Base-by-base conservation (phyloP, 1,284 basidiomycete genomes). In the Cystobasidiaceae sp. region DNA sequence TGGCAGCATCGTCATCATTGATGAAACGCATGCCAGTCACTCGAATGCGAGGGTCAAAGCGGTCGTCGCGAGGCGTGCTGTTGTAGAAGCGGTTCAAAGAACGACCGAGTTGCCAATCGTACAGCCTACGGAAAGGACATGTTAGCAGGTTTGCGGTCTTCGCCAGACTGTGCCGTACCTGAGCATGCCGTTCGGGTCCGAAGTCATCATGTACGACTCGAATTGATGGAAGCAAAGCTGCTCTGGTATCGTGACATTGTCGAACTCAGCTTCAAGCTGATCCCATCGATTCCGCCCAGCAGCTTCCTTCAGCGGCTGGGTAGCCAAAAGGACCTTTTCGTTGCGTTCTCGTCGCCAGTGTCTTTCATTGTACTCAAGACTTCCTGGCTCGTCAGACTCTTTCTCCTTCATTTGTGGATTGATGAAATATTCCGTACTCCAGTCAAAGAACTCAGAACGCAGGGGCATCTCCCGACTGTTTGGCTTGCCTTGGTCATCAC, bases 331-430 rank as follows among this genome's bases (percentile, higher is more conserved):
- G 58, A 93, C 83, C 58, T 85, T 82, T 72, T 96, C 93, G 74
- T 97, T 97, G 60, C 93, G 85, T 70, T 89, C 83, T 73, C 94
- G 88, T 70, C 93, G 82, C 94, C 94, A 98, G 2, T 93, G 85
- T 74, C 97, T 92, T 72, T 94, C 89, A 74, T 97, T 97, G 75
- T 94, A 97, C 72, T 89, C 86, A 48, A 89, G 80, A 68, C 90
- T 93, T 2, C 94, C 94, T 17, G 93, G 92, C 77, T 98, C 96
- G 74, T 97, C 93, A 3, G 86, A 86, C 76, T 98, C 94, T 19
- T 90, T 85, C 82, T 92, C 90, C 80, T 90, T 87, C 93, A 97
- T 96, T 77, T 96, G 94, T 3, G 94, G 93, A 77, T 97, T 93
- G 69, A 90, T 93, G 80, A 97, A 98, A 77, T 97, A 97, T 75